A percentile compares a stretch with the other conserved stretches of the same genome.
These are phyloP conservation scores for Raphanus sativus DNA, from an alignment of 345 rosid species.

Conservation along the genomic window DNA sequence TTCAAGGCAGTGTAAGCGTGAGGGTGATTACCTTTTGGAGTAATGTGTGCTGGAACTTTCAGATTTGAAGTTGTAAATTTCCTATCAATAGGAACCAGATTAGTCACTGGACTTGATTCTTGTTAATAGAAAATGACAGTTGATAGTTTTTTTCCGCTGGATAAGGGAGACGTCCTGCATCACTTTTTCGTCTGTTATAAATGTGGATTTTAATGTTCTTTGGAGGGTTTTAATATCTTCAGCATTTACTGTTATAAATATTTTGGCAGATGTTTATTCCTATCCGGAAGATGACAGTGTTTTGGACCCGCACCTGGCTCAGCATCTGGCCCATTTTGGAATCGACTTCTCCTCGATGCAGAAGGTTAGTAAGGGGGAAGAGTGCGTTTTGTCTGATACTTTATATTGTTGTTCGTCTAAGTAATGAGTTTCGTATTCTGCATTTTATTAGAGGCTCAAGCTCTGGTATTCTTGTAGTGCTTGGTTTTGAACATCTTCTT, in stretches of 20 bases:
- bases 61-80: background rate
- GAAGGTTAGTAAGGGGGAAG: constrained; percentile 57
- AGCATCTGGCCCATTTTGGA: constrained; percentile 95
- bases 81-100: background rate
- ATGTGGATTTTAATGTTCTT: constrained; percentile 14
- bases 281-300: constrained; percentile 95
- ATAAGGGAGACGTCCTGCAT: constrained; percentile 13
- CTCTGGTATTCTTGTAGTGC: background rate
- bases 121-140: constrained; percentile 2
- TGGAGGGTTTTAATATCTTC: constrained; percentile 16
- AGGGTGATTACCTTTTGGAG: constrained; percentile 13
- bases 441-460: constrained; percentile 5
- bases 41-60: constrained; percentile 16
- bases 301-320: constrained; percentile 83
- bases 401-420: constrained; percentile 17
- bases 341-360: constrained; percentile 91
- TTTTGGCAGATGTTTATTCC: constrained; percentile 97
- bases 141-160: constrained; percentile 11
- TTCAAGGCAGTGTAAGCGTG: constrained; percentile 1
- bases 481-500: too few species aligned
- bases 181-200: background rate
- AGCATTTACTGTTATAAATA: constrained; percentile 44
- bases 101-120: constrained; percentile 17
- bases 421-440: background rate
- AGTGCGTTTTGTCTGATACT: background rate